Evolutionary conservation across 2,329 filamentous ascomycete species (phyloP).

Genomic region (Albifimbria verrucaria): DNA sequence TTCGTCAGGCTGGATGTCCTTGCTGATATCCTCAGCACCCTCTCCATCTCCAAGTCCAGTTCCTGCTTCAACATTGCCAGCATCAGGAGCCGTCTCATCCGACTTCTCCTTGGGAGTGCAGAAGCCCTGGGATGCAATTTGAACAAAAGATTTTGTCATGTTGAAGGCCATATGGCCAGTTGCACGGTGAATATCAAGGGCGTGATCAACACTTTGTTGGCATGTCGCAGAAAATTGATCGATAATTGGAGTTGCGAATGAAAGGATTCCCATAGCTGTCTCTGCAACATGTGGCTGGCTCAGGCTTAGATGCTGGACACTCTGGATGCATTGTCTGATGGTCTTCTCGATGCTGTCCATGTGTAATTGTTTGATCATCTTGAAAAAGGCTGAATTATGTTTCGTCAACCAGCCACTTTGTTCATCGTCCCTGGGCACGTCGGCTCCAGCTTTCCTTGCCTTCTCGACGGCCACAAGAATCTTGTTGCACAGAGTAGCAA

Average conservation of each 20-base stretch:
- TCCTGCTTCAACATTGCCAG: conserved; percentile 81
- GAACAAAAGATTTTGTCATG: conserved; percentile 72
- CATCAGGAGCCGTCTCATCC: conserved; percentile 64
- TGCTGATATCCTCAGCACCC: conserved; percentile 95
- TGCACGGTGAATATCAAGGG: conserved; percentile 63
- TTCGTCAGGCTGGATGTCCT: conserved; percentile 91
- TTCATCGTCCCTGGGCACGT: conserved; percentile 31
- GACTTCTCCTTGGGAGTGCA: conserved; percentile 84
- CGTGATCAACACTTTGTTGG: conserved; percentile 53
- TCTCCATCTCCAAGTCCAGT: conserved; percentile 94
- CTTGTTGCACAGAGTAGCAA: conserved; percentile 67
- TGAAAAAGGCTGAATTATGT: conserved; percentile 48
- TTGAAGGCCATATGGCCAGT: conserved; percentile 72
- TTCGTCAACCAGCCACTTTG: conserved; percentile 32
- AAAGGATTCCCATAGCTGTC: conserved; percentile 28
- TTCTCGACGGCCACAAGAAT: conserved; percentile 79
- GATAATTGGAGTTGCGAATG: conserved; percentile 60
- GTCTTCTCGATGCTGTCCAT: conserved; percentile 49
- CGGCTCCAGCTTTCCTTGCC: conserved; percentile 53
- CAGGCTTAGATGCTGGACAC: conserved; percentile 30
- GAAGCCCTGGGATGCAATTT: conserved; percentile 82
- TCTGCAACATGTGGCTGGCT: conserved; percentile 19
- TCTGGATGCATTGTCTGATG: conserved; percentile 34
- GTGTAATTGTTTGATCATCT: conserved; percentile 57
- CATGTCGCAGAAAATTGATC: conserved; percentile 67